Percentiles rank a stretch among this genome's conserved stretches.
Conservation (phyloP, 1,284 basidiomycete genomes). For the Cystobasidium sp. region DNA sequence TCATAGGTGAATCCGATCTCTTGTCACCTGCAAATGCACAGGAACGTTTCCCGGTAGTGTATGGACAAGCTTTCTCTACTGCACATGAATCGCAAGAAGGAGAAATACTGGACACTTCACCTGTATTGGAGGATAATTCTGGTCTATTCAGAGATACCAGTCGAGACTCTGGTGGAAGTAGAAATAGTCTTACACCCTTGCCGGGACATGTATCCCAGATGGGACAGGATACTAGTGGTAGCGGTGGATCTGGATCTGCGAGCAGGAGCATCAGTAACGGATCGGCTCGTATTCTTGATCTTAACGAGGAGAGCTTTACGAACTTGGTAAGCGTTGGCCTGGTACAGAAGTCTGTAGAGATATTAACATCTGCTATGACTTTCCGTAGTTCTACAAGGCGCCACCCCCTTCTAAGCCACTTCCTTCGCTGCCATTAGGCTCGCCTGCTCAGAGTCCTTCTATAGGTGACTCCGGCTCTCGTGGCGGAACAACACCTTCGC, state of each 20-base stretch:
- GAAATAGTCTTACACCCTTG: slow-evolving; percentile 18
- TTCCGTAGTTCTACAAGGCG: slow-evolving; percentile 26
- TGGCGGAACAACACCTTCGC: background rate
- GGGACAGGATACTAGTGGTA: slow-evolving; percentile 9
- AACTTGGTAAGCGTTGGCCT: slow-evolving; percentile 28
- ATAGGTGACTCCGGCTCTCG: background rate
- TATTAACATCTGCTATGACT: background rate
- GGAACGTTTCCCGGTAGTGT: slow-evolving; percentile 37
- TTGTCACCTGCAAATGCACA: slow-evolving; percentile 10
- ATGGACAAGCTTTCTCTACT: slow-evolving; percentile 40
- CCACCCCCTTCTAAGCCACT: slow-evolving; percentile 37
- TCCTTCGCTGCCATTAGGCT: slow-evolving; percentile 19
- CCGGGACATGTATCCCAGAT: background rate
- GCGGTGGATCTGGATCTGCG: slow-evolving; percentile 18
- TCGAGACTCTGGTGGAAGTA: background rate
- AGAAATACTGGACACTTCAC: slow-evolving; percentile 35
- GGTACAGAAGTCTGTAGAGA: background rate
- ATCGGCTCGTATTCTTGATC: slow-evolving; percentile 30
- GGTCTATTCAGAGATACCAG: background rate
- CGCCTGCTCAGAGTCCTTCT: background rate
- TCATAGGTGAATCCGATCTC: slow-evolving; percentile 40
- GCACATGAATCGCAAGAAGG: slow-evolving; percentile 24
- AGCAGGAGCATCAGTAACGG: slow-evolving; percentile 24
- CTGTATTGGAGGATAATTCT: background rate
- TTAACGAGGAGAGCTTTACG: slow-evolving; percentile 37